Conservation (phyloP, 2,329 filamentous ascomycete species). For the Zymoseptoria ardabiliae region DNA sequence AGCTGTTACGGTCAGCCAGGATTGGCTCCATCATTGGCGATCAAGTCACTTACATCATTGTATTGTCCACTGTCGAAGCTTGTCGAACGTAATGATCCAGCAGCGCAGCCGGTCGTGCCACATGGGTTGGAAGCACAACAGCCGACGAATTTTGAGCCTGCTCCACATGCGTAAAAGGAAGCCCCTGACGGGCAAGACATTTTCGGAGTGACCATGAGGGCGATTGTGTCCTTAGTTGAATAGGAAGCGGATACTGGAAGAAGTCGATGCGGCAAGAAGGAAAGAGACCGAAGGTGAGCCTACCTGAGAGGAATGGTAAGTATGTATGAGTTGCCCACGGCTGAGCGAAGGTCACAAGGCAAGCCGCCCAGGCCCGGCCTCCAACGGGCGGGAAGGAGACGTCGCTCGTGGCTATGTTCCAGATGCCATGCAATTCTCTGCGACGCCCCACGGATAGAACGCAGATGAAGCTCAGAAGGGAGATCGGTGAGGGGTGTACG, state of each 20-base stretch:
- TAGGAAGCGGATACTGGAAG: background rate
- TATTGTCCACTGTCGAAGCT: slow-evolving; percentile 11
- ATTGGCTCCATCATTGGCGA: background rate
- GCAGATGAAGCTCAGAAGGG: background rate
- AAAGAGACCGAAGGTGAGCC: background rate
- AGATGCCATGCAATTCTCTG: background rate
- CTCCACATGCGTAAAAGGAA: slow-evolving; percentile 12
- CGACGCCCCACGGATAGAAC: background rate
- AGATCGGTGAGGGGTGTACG: background rate
- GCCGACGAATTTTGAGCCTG: slow-evolving; percentile 10
- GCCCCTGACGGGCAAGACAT: slow-evolving; percentile 10
- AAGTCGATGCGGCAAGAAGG: background rate
- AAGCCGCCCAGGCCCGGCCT: background rate
- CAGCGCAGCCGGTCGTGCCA: slow-evolving; percentile 6
- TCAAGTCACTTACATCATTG: background rate
- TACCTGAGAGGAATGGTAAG: background rate
- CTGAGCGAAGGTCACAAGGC: background rate
- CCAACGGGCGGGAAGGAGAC: background rate
- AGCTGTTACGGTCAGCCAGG: background rate
- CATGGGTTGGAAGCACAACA: slow-evolving; percentile 11
- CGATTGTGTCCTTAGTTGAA: background rate
- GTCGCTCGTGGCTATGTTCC: background rate
- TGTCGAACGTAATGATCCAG: slow-evolving; percentile 7
- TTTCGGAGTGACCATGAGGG: slow-evolving; percentile 3
- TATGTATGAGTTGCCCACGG: background rate